Conservation (phyloP, 2,329 filamentous ascomycete species). For the Furcasterigmium sp. region DNA sequence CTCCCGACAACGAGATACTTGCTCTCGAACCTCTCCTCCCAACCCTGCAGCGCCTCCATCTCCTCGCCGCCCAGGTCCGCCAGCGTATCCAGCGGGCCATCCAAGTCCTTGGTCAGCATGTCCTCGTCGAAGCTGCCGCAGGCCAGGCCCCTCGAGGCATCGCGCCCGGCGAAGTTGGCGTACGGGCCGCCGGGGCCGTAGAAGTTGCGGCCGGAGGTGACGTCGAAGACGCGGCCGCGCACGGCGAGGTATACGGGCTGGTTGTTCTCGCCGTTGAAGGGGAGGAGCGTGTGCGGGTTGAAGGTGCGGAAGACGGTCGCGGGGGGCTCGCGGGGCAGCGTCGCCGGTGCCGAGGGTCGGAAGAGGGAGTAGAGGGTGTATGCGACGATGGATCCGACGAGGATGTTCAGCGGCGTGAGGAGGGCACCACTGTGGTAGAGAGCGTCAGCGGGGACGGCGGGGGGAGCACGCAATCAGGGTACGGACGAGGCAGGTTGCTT, state of each 20-base stretch:
- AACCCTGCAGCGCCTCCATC: slow-evolving; percentile 77
- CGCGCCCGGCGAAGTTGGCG: slow-evolving; percentile 89
- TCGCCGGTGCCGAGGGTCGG: slow-evolving; percentile 39
- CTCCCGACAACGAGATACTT: slow-evolving; percentile 95
- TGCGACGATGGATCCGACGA: slow-evolving; percentile 50
- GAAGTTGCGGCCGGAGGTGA: slow-evolving; percentile 80
- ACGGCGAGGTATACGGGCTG: slow-evolving; percentile 86
- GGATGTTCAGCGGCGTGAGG: slow-evolving; percentile 57
- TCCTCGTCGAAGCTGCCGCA: slow-evolving; percentile 90
- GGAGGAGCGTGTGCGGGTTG: slow-evolving; percentile 75
- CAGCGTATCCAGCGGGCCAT: slow-evolving; percentile 75
- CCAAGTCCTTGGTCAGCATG: slow-evolving; percentile 88
- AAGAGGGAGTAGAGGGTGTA: slow-evolving; percentile 55
- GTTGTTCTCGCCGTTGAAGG: slow-evolving; percentile 72
- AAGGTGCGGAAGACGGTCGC: slow-evolving; percentile 62
- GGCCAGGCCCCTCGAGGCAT: slow-evolving; percentile 83
- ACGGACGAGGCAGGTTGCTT: slow-evolving; percentile 33
- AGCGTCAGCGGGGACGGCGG: slow-evolving; percentile 5
- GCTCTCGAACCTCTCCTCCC: slow-evolving; percentile 89
- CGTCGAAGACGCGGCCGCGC: slow-evolving; percentile 86
- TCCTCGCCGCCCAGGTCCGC: slow-evolving; percentile 68
- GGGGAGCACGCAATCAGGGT: slow-evolving; percentile 1
- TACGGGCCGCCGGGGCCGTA: slow-evolving; percentile 96
- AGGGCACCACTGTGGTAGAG: slow-evolving; percentile 31
- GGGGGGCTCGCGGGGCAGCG: slow-evolving; percentile 47